Conservation (phyloP, 2,329 filamentous ascomycete species). For the Penicillium brevicompactum region DNA sequence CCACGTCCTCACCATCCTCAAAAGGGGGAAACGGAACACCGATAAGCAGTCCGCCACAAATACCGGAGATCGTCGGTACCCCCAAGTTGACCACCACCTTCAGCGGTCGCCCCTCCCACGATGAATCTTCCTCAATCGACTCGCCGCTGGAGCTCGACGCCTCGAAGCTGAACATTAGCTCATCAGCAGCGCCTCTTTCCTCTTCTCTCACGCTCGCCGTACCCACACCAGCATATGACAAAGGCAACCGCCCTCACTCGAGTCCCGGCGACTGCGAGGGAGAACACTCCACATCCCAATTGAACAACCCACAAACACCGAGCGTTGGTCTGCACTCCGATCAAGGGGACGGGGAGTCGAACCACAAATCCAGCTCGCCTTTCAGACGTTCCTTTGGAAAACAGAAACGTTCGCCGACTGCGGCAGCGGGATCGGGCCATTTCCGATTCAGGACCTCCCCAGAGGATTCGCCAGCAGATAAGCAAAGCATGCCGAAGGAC, state of each 20-base stretch:
- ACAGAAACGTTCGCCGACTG: constrained; percentile 33
- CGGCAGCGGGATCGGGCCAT: constrained; percentile 25
- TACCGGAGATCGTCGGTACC: constrained; percentile 35
- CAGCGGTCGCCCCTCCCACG: constrained; percentile 25
- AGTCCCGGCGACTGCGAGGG: constrained; percentile 32
- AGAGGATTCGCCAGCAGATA: constrained; percentile 30
- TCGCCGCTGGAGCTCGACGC: constrained; percentile 27
- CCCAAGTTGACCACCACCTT: constrained; percentile 31
- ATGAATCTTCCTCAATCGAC: constrained; percentile 24
- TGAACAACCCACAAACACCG: constrained; percentile 31
- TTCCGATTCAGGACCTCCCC: constrained; percentile 33
- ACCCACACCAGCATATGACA: constrained; percentile 29
- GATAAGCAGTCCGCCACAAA: constrained; percentile 33
- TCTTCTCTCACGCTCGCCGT: constrained; percentile 33
- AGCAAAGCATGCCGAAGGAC: constrained; percentile 24
- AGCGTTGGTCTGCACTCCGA: constrained; percentile 23
- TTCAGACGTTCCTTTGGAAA: constrained; percentile 41
- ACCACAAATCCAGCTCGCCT: constrained; percentile 36
- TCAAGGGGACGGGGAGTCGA: constrained; percentile 29
- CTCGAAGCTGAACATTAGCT: constrained; percentile 24
- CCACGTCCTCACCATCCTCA: constrained; percentile 21
- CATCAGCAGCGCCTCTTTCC: constrained; percentile 28
- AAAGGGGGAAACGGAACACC: constrained; percentile 23
- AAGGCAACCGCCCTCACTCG: constrained; percentile 32
- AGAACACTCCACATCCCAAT: constrained; percentile 26